phyloP scores from a whole-genome alignment of 345 rosid genomes.

The Viola odorata region DNA sequence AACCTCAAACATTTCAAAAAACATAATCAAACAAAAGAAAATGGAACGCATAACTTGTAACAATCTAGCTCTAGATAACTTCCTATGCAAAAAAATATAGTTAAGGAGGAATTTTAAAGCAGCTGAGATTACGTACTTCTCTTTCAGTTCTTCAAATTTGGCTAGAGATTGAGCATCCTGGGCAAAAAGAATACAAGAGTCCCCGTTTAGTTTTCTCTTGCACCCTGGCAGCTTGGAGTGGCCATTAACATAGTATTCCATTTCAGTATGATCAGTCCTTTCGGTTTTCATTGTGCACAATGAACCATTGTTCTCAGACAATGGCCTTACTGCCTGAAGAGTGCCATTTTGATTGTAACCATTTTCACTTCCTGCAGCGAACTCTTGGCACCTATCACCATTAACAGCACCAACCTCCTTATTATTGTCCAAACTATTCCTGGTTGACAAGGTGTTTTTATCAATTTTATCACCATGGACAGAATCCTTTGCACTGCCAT shows the following conservation, averaged over 20 bases:
- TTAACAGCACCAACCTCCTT: constrained; percentile 32
- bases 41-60: constrained; percentile 6
- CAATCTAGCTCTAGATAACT: neutral
- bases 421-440: constrained; percentile 32
- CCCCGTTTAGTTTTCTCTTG: constrained; percentile 42
- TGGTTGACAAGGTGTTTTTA: constrained; percentile 27
- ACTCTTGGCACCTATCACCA: constrained; percentile 17
- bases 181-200: constrained; percentile 51
- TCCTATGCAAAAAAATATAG: constrained; percentile 13
- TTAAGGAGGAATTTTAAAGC: constrained; percentile 6
- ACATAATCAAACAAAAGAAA: constrained; percentile 5
- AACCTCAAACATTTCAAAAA: neutral
- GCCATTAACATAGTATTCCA: constrained; percentile 25
- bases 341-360: constrained; percentile 16
- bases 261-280: constrained; percentile 27
- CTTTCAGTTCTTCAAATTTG: constrained; percentile 60
- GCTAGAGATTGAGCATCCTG: constrained; percentile 52
- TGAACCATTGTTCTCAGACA: constrained; percentile 30
- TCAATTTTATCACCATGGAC: constrained; percentile 32
- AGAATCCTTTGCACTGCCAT: constrained; percentile 30
- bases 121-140: constrained; percentile 46
- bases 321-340: constrained; percentile 24
- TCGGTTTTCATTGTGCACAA: constrained; percentile 14
- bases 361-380: constrained; percentile 30
- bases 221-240: constrained; percentile 27